Evolutionary conservation across 1,284 basidiomycete genomes (phyloP), one percentile per base, ranked within the genome.

Genomic region (Anthracocystis setariae): DNA sequence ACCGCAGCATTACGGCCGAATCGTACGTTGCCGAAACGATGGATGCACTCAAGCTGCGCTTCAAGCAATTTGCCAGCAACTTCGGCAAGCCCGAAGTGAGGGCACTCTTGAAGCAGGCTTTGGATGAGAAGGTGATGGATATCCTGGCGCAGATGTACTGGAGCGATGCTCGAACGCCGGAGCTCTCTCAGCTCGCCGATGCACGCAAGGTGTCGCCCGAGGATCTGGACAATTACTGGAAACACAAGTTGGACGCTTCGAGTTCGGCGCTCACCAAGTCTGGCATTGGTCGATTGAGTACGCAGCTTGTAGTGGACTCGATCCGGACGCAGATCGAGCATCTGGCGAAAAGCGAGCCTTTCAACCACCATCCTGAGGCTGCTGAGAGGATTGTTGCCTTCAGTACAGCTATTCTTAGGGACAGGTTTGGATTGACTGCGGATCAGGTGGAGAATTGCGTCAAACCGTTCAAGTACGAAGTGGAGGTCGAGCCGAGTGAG

Each of bases 391-490:
- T 99, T 59, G 88, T 92, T 54, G 88, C 94, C 76, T 96, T 97
- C 83, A 92, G 92, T 15, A 93, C 96, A 83, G 89, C 88, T 78
- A 95, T 99, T 77, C 85, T 99, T 57, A 87, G 94, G 46, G 94
- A 97, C 78, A 88, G 95, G 3, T 91, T 97, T 64, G 91, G 92
- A 9, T 85, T 97, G 54, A 94, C 96, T 3, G 91, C 93, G 1
- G 96, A 99, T 82, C 95, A 98, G 84, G 96, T 99, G 8, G 96
- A 99, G 86, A 99, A 98, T 84, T 96, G 93, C 84, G 96, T 99
- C 86, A 99, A 98, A 85, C 96, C 96, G 29, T 98, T 90, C 88
- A 98, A 98, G 86, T 97, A 97, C 83, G 93, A 94, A 78, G 88
- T 94, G 17, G 86, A 87, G 69, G 83, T 87, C 5, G 92, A 96